Evolutionary conservation across 208 protist species (phyloP), one percentile per base, ranked within the genome.

Genomic region (Leishmania major): DNA sequence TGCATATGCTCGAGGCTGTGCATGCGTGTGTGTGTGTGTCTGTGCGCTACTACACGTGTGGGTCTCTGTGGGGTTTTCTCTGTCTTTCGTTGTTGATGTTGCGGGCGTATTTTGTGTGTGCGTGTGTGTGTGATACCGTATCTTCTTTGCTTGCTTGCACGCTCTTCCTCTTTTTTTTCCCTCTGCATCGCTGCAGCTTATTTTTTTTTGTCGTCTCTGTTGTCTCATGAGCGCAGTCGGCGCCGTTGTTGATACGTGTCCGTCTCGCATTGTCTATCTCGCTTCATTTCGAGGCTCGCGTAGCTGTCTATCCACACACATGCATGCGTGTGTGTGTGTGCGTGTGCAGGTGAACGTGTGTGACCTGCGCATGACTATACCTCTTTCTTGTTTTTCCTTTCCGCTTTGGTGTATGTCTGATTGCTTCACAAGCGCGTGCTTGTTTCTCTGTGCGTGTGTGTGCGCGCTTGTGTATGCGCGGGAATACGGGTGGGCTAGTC

Each of bases 331-430:
- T 35, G 11, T 45, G 17, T 3, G n/a, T 13, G 66, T 25, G 40
- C 51, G 72, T 45, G 37, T 71, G 47, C 45, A 37, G 28, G 25
- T 55, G 6, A 31, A 13, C 31, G 1, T 19, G 0, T 19, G 13
- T 49, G 53, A 49, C 31, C 28, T 62, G 47, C 43, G 75, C 75
- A 62, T 62, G n/a, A 31, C 51, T 51, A 55, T 37, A 51, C 45
- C 59, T 85, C 31, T 74, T 40, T 67, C 25, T 79, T 67, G 81
- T 82, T 80, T 40, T 40, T 78, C 53, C 35, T 66, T 37, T 49
- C 53, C 35, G 77, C 13, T 84, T 60, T 40, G 8, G 62, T 6
- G 31, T 37, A 67, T 31, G 13, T 67, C 31, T 67, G 11, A 40
- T 31, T 67, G 31, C 17, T 67, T 67, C 62, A 31, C 62, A 67